Base-by-base conservation (phyloP, 1,139 yeast genomes). In the Magnusiomyces paraingens region DNA sequence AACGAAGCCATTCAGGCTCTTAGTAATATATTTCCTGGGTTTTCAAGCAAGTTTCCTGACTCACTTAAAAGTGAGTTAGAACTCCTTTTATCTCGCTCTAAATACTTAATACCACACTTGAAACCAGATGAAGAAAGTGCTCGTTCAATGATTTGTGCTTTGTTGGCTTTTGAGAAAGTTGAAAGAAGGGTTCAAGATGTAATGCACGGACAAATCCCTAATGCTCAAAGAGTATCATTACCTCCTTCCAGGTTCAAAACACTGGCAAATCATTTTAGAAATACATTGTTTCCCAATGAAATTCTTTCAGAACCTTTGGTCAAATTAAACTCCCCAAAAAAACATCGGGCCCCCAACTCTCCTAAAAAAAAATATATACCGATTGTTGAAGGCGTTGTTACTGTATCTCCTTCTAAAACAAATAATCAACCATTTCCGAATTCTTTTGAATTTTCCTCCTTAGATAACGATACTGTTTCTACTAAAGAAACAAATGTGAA, bases 51-150 rank as follows among this genome's bases (percentile, higher is more conserved):
- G 8, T 47, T 38, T 38, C 50, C 50, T 4, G 36, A 11, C 6
- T n/a, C 3, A 6, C 21, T 47, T 11, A 38, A n/a, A 38, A 20
- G n/a, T 8, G 39, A 20, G 11, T 10, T 41, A 20, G 43, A 36
- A 39, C n/a, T 12, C 10, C 52, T 60, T 21, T 52, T 54, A n/a
- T 48, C 57, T 14, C 62, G 59, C 42, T 63, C 66, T 10, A 42
- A 46, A 35, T 43, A 35, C 36, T 56, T 55, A 41, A 53, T 63
- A 39, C 36, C 52, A 11, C 52, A 56, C 2, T 53, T 70, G 44
- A 62, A 63, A 32, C 64, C 70, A 1, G 58, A 55, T 4, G 70
- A 68, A 52, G 71, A 69, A 51, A 59, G 67, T 1, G 72, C 72
- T 1, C 55, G 73, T 5, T 46, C 59, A 15, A 60, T 61, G 36